A percentile compares a stretch with the other conserved stretches of the same genome.
phyloP scores from a whole-genome alignment of 495 filamentous ascomycete species.

The Penicillium steckii region DNA sequence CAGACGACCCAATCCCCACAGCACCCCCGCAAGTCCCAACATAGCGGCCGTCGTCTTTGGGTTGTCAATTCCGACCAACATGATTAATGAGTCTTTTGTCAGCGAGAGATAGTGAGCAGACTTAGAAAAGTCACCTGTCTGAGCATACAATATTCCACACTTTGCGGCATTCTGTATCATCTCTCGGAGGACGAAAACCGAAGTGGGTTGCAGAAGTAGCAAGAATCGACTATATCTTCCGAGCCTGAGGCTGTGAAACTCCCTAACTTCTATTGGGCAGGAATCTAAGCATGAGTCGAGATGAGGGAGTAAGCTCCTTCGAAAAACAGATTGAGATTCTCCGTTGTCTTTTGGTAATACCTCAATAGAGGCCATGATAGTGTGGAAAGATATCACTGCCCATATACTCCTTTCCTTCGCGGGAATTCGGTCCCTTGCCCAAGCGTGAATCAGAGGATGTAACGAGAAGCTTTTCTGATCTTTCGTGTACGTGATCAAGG shows the following conservation, averaged over 20 bases:
- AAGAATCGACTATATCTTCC: neutral
- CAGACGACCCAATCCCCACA: neutral
- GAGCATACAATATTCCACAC: neutral
- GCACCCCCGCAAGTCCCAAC: neutral
- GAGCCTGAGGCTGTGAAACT: neutral
- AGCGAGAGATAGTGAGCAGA: constrained; percentile 1
- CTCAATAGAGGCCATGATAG: neutral
- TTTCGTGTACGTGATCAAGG: neutral
- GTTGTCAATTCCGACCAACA: neutral
- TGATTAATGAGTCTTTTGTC: neutral
- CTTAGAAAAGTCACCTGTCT: neutral
- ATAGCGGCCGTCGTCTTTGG: neutral
- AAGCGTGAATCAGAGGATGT: neutral
- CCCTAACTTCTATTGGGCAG: neutral
- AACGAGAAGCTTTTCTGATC: neutral
- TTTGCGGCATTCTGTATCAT: constrained; percentile 1
- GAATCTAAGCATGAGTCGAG: neutral
- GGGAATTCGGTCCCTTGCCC: constrained; percentile 1
- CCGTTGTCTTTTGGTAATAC: neutral
- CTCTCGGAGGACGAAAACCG: neutral
- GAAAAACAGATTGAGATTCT: neutral
- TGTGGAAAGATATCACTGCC: neutral
- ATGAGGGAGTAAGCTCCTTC: constrained; percentile 1
- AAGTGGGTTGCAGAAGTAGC: neutral
- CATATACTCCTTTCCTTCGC: neutral